These are phyloP conservation scores for Phlyctochytrium planicorne DNA, from an alignment of 192 early-diverging fungal species.

Conservation along the genomic window DNA sequence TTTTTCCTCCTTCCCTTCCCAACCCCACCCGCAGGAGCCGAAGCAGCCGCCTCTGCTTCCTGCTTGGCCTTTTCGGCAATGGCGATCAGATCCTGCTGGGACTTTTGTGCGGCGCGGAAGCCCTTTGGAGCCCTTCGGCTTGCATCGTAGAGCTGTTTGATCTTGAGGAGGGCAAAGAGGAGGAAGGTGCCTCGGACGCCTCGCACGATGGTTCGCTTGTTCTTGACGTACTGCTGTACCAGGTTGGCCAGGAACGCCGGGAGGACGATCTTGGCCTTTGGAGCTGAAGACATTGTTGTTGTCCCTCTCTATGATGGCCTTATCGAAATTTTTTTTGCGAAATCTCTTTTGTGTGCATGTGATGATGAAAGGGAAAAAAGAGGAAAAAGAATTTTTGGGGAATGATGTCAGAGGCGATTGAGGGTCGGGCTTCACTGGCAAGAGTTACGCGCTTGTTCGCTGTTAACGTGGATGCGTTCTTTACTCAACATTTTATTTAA, in stretches of 20 bases:
- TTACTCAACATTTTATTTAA: too few species aligned
- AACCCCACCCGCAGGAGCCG: neutral
- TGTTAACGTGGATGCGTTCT: too few species aligned
- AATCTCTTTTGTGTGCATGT: too few species aligned
- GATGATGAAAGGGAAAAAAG: too few species aligned
- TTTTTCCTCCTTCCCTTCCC: constrained; percentile 24
- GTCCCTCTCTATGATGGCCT: neutral
- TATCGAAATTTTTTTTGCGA: too few species aligned
- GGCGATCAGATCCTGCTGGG: neutral
- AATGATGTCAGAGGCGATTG: too few species aligned
- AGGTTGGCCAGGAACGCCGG: constrained; percentile 26
- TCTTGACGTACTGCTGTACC: constrained; percentile 24
- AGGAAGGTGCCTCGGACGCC: constrained; percentile 9
- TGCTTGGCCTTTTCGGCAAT: constrained; percentile 1
- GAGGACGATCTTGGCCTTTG: constrained; percentile 21
- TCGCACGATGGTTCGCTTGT: constrained; percentile 28
- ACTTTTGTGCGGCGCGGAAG: neutral
- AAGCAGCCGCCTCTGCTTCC: neutral
- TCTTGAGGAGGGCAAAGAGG: constrained; percentile 6
- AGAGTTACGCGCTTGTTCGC: too few species aligned
- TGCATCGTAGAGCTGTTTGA: constrained; percentile 20
- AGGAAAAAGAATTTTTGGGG: too few species aligned
- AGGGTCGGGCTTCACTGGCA: too few species aligned
- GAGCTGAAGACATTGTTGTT: neutral
- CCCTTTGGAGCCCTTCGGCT: neutral